Conservation (phyloP, 441 rosid genomes). For the Euphorbia neoarborescens region DNA sequence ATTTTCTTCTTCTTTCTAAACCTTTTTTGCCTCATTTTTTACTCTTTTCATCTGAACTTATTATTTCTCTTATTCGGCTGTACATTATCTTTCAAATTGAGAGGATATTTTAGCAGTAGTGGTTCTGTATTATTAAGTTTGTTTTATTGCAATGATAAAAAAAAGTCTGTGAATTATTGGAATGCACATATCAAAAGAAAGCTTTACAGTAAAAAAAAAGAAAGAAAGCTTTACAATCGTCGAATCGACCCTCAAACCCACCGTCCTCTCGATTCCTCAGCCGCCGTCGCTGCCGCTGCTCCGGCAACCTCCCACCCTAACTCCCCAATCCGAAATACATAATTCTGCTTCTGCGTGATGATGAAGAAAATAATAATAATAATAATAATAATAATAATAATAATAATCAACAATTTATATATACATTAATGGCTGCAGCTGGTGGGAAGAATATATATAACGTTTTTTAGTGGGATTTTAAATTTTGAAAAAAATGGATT, state of each 20-base stretch:
- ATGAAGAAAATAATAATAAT: background rate
- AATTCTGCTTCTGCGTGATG: background rate
- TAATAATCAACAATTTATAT: background rate
- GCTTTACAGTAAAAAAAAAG: constrained; percentile 28
- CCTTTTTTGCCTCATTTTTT: background rate
- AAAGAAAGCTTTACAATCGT: constrained; percentile 35
- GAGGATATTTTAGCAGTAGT: too few species aligned
- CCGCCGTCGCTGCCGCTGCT: background rate
- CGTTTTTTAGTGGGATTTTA: too few species aligned
- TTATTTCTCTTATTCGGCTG: constrained; percentile 28
- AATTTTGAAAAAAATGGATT: too few species aligned
- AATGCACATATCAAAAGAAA: constrained; percentile 30
- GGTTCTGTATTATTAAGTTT: too few species aligned
- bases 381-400: too few species aligned
- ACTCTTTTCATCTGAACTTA: constrained; percentile 26
- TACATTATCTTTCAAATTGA: too few species aligned
- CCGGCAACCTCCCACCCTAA: background rate
- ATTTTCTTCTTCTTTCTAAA: constrained; percentile 14
- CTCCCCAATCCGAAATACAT: background rate
- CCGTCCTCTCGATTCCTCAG: constrained; percentile 26
- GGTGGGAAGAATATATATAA: too few species aligned
- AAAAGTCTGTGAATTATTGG: constrained; percentile 31
- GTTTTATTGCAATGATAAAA: too few species aligned
- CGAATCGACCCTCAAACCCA: constrained; percentile 83
- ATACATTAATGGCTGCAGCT: background rate